Conservation (phyloP, 768 basidiomycete genomes). For the Mycena alexandri region DNA sequence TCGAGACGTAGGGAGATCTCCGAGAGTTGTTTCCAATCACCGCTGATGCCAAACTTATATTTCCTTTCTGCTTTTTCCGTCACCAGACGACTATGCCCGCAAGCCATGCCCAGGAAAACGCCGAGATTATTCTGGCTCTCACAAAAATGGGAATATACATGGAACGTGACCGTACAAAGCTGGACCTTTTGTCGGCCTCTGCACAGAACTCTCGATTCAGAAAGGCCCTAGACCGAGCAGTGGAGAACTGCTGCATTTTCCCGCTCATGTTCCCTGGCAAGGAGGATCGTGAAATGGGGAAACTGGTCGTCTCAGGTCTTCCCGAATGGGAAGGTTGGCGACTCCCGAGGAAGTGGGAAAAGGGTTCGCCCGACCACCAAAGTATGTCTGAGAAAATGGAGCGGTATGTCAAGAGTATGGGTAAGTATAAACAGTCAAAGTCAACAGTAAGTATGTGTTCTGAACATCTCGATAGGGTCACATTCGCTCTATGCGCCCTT, state of each 20-base stretch:
- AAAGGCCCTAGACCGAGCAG: slow-evolving; percentile 28
- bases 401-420: background rate
- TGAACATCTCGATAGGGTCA: slow-evolving; percentile 1
- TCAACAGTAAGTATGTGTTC: background rate
- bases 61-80: background rate
- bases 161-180: slow-evolving; percentile 20
- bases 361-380: too few relatives aligned
- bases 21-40: background rate
- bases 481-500: slow-evolving; percentile 25
- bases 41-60: slow-evolving; percentile 6
- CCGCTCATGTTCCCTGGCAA: slow-evolving; percentile 19
- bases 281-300: slow-evolving; percentile 15
- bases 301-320: slow-evolving; percentile 13
- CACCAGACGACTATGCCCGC: background rate
- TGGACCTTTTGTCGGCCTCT: slow-evolving; percentile 3
- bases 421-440: background rate
- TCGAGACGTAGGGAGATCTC: too few relatives aligned
- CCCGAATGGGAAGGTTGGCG: slow-evolving; percentile 28
- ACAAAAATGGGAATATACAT: slow-evolving; percentile 33
- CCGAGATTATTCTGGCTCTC: slow-evolving; percentile 28
- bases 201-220: slow-evolving; percentile 20
- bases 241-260: slow-evolving; percentile 35
- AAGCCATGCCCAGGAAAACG: slow-evolving; percentile 17
- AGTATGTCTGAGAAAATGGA: background rate
- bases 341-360: too few relatives aligned